Conservation (phyloP, 306 rosid genomes). For the Fagus sylvatica region DNA sequence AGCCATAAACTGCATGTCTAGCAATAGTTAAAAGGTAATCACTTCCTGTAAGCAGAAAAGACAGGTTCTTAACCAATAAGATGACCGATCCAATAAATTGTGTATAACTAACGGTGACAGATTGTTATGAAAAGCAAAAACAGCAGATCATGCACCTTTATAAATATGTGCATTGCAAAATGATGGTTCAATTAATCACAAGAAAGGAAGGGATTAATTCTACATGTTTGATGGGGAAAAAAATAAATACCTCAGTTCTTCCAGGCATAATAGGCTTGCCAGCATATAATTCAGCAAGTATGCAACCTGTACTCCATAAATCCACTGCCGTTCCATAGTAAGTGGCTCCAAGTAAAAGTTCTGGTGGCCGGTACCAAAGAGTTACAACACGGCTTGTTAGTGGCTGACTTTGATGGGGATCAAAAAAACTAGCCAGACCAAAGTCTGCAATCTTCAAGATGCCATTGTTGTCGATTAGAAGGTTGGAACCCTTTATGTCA, state of each 20-base stretch:
- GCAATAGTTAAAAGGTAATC: not conserved
- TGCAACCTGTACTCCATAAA: conserved; percentile 95
- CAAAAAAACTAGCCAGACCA: conserved; percentile 86
- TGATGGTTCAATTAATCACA: conserved; percentile 7
- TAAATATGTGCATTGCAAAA: not conserved
- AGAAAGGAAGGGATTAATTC: conserved; percentile 17
- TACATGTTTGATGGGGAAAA: not conserved
- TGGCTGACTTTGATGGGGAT: conserved; percentile 75
- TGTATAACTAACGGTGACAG: not conserved
- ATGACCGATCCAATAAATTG: not conserved
- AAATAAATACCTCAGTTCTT: conserved; percentile 76
- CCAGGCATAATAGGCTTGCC: conserved; percentile 98
- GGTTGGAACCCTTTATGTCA: conserved; percentile 94
- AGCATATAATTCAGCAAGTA: conserved; percentile 87
- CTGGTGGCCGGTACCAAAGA: conserved; percentile 93
- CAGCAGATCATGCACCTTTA: not conserved
- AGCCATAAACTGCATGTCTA: not conserved
- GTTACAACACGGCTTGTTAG: conserved; percentile 93
- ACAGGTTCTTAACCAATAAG: not conserved
- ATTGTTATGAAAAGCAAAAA: not conserved
- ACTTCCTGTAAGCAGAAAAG: not conserved
- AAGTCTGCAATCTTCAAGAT: conserved; percentile 83
- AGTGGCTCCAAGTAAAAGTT: conserved; percentile 94
- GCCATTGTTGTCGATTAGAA: conserved; percentile 82
- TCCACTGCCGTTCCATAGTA: conserved; percentile 83